Conservation (phyloP, 208 protist species). For the Crithidia acanthocephali region DNA sequence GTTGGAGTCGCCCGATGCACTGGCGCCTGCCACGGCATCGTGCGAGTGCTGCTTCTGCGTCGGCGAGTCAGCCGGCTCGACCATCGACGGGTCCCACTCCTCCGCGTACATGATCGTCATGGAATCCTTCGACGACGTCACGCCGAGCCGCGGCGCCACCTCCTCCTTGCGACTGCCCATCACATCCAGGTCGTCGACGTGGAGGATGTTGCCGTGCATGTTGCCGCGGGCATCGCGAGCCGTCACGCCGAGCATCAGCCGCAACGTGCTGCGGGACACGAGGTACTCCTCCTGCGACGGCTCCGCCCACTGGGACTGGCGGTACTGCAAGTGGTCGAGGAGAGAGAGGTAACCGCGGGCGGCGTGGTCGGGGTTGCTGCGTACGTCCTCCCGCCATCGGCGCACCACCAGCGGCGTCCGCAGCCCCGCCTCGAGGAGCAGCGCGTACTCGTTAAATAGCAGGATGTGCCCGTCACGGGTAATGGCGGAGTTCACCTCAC, state of each 20-base stretch:
- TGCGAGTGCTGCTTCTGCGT: not conserved
- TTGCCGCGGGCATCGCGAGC: constrained; percentile 36
- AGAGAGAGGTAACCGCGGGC: constrained; percentile 38
- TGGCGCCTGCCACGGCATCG: not conserved
- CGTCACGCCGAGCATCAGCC: constrained; percentile 55
- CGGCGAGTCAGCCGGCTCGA: constrained; percentile 19
- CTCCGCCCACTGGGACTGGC: constrained; percentile 28
- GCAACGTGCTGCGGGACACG: constrained; percentile 41
- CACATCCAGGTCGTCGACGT: constrained; percentile 62
- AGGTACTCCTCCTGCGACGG: constrained; percentile 37
- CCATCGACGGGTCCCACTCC: constrained; percentile 31
- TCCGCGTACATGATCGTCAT: constrained; percentile 23
- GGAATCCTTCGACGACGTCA: constrained; percentile 41
- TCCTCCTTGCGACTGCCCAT: constrained; percentile 54
- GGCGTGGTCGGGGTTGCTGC: constrained; percentile 35
- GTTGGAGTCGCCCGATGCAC: not conserved
- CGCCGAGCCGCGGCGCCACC: constrained; percentile 45
- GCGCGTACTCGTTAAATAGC: constrained; percentile 42
- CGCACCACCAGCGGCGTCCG: constrained; percentile 32
- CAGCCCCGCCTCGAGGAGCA: constrained; percentile 43
- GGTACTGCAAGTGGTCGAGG: constrained; percentile 43
- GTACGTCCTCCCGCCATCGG: constrained; percentile 37
- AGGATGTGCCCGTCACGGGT: constrained; percentile 24
- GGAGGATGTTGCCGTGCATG: constrained; percentile 47
- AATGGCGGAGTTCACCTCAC: constrained; percentile 8